Base-by-base conservation (phyloP, 371 early-diverging fungal species). In the Encephalitozoon cuniculi region DNA sequence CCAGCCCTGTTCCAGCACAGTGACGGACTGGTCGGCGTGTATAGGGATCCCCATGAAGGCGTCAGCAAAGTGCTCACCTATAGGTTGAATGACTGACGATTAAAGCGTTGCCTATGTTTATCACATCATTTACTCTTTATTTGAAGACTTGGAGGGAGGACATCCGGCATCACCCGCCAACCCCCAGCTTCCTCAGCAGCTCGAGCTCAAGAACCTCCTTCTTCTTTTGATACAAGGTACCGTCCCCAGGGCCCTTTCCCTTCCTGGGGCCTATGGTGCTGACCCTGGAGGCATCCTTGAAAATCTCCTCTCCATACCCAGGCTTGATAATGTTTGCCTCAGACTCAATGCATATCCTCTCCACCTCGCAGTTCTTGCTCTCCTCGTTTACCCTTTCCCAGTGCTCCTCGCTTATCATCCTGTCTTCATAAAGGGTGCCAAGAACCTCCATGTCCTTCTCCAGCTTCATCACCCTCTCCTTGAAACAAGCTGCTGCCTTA, bases 21-120 rank as follows among this genome's bases (percentile, higher is more conserved):
- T 5, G 88, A 94, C 74, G 90, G 91, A 0, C 87, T 99, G 21
- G 94, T 99, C 4, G 98, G 99, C 12, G 92, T 97, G 53, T 96
- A 95, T 82, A 83, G 77, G 55, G 65, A 74, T 21, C 83, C 82
- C 18, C 23, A 59, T 37, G 76, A 54, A 4, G 30, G 23, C 5
- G 40, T 8, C 9, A 71, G 72, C 39, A 71, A 68, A 25, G 32
- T 74, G 4, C 55, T 78, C 1, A 63, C 77, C 11, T 78, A 78
- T 44, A 26, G 67, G 4, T 21, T 59, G n/a, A 28, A 44, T 8
- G 37, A 37, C n/a, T 30, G 18, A 28, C 18, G 34, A 46, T 46
- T 46, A 46, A 46, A 46, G 7, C 49, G 3, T 12, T 43, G 12
- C 18, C 21, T 46, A 46, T 18, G 21, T 46, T n/a, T 18, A n/a